These are phyloP conservation scores for Cadophora luteo-olivacea DNA, from an alignment of 2,329 filamentous ascomycete genomes.

Conservation along the genomic window DNA sequence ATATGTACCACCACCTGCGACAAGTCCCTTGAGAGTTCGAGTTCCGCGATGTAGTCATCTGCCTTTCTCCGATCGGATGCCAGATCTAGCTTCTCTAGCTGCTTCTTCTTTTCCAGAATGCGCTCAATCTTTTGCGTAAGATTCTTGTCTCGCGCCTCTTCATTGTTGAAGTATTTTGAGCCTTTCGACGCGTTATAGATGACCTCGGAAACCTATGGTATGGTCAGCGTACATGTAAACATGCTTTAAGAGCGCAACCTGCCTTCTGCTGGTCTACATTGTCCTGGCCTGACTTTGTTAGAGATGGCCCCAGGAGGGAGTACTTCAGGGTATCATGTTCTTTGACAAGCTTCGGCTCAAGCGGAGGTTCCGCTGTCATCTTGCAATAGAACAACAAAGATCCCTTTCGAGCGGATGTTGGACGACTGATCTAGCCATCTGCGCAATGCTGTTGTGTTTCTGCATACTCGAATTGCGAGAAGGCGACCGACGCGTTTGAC, in stretches of 20 bases:
- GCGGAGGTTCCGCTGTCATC: slow-evolving; percentile 35
- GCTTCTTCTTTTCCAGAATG: slow-evolving; percentile 76
- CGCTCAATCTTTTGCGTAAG: slow-evolving; percentile 86
- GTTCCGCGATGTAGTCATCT: slow-evolving; percentile 79
- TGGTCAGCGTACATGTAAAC: slow-evolving; percentile 14
- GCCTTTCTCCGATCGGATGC: slow-evolving; percentile 75
- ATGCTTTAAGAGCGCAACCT: slow-evolving; percentile 8
- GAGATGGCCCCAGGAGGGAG: slow-evolving; percentile 84
- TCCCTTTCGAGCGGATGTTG: slow-evolving; percentile 9
- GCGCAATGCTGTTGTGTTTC: slow-evolving; percentile 9
- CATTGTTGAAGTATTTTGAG: slow-evolving; percentile 93
- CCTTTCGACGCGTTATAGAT: slow-evolving; percentile 98
- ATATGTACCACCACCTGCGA: slow-evolving; percentile 88
- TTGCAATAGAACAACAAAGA: slow-evolving; percentile 20
- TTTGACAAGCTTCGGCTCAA: slow-evolving; percentile 28
- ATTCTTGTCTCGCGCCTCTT: slow-evolving; percentile 80
- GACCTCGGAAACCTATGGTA: slow-evolving; percentile 79
- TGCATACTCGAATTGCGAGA: background rate
- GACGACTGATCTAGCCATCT: slow-evolving; percentile 13
- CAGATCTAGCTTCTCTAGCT: slow-evolving; percentile 78
- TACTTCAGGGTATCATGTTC: slow-evolving; percentile 80
- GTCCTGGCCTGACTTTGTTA: slow-evolving; percentile 94
- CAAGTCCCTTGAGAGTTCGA: slow-evolving; percentile 81
- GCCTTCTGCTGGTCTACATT: slow-evolving; percentile 90
- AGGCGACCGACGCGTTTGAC: background rate